These are phyloP conservation scores for Penicillium olsonii DNA, from an alignment of 2,329 filamentous ascomycete genomes.

Conservation along the genomic window DNA sequence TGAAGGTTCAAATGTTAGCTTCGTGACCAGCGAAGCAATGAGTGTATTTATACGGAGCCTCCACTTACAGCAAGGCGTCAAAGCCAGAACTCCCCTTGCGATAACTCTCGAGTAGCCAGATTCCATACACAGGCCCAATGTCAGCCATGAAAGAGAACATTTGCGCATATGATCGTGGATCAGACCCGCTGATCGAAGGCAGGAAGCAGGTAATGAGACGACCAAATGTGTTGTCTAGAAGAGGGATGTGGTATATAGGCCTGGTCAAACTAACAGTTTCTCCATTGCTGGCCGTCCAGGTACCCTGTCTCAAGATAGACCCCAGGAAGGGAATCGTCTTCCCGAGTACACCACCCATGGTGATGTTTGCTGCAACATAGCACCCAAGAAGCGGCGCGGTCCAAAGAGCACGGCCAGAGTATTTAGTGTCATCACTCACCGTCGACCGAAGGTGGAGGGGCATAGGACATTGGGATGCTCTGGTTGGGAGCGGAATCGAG, in stretches of 20 bases:
- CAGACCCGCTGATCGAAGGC: constrained; percentile 8
- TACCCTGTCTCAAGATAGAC: not conserved
- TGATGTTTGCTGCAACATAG: not conserved
- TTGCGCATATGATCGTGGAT: constrained; percentile 2
- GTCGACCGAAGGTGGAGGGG: no score
- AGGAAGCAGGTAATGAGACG: constrained; percentile 10
- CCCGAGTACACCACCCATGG: not conserved
- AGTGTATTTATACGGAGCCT: not conserved
- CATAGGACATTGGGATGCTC: no score
- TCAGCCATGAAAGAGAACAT: constrained; percentile 13
- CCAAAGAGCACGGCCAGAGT: not conserved
- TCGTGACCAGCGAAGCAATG: not conserved
- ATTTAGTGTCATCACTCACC: no score
- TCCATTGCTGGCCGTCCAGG: constrained; percentile 2
- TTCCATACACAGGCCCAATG: constrained; percentile 3
- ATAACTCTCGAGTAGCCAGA: constrained; percentile 16
- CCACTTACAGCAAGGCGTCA: constrained; percentile 1
- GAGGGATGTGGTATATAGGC: constrained; percentile 2
- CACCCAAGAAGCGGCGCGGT: not conserved
- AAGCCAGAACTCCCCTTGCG: not conserved
- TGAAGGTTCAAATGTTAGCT: not conserved
- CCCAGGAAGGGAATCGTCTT: not conserved
- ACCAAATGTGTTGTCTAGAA: constrained; percentile 1
- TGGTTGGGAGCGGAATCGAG: no score
- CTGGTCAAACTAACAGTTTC: not conserved